Evolutionary conservation across 768 basidiomycete genomes (phyloP), one percentile per base, ranked within the genome.

Genomic region (Lepiota subincarnata): DNA sequence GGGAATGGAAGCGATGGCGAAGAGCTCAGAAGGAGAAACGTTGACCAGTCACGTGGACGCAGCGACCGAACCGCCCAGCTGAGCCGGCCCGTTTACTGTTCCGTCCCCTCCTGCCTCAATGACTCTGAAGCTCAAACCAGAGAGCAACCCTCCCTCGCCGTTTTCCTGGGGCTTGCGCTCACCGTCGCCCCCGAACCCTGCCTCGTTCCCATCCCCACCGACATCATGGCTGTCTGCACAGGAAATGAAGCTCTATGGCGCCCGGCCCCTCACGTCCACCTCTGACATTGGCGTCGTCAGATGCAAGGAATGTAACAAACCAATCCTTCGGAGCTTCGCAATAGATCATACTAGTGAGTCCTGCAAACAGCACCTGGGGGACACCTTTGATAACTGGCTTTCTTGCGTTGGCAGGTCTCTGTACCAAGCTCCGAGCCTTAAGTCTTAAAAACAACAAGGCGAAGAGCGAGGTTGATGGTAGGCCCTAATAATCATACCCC

Each of bases 231-330:
- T 95, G 12, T 81, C 87, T 22, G 90, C 88, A 6, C 79, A 79
- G 43, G 90, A 94, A 62, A 94, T 92, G 92, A 87, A 86, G 73
- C 77, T 88, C 56, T 96, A 89, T 67, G 92, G 92, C 28, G 76
- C 84, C 2, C 75, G 84, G 52, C 90, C 92, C 5, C 76, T 95
- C 13, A 77, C 77, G 41, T 82, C 84, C 2, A 72, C 74, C 3
- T 74, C 77, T 0, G 76, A 78, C 19, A 73, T 82, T 35, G 86
- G 89, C 53, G 68, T 88, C 10, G 82, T 88, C 52, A 83, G 78
- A 50, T 98, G 95, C 70, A 79, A 71, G 42, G 86, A 92, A 37
- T 98, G 95, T 67, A 75, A 72, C 39, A 95, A 93, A 68, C 87
- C 89, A 0, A 71, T 94, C 7, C 73, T 96, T 24, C 80, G 84